Percentiles rank a stretch among this genome's conserved stretches.
Evolutionary conservation across 78 protist species (phyloP).

Genomic region (Dictyostelium firmibasis): DNA sequence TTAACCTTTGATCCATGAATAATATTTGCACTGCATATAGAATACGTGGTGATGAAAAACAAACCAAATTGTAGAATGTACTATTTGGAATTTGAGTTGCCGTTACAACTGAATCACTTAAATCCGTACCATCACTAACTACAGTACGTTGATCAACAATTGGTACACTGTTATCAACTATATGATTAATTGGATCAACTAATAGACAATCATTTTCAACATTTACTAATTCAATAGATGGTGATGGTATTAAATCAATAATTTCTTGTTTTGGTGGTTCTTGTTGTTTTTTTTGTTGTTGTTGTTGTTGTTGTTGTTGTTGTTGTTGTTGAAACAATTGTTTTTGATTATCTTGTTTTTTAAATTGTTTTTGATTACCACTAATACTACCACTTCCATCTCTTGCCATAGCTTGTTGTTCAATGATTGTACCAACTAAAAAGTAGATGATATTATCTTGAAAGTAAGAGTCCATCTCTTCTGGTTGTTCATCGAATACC

Average conservation of each 20-base stretch:
- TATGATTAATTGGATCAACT: not conserved
- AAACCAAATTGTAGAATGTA: slow-evolving; percentile 32
- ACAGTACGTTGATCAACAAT: not conserved
- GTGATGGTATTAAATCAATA: not conserved
- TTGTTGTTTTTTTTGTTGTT: not conserved
- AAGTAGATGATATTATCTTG: slow-evolving; percentile 38
- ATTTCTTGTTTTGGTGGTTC: not conserved
- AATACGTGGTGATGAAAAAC: slow-evolving; percentile 62
- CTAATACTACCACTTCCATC: not conserved
- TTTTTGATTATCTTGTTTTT: not conserved
- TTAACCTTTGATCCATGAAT: slow-evolving; percentile 26
- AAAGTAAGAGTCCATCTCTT: slow-evolving; percentile 67
- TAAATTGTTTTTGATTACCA: not conserved
- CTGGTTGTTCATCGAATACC: slow-evolving; percentile 68
- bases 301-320: not conserved
- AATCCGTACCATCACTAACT: not conserved
- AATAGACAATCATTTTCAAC: not conserved
- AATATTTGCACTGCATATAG: slow-evolving; percentile 9
- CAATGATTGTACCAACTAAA: slow-evolving; percentile 4
- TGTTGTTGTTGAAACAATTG: not conserved
- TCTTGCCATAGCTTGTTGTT: not conserved
- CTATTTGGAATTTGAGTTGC: not conserved
- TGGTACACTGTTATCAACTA: not conserved
- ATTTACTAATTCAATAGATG: not conserved
- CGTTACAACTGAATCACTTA: not conserved